Base-by-base conservation (phyloP, 1,284 basidiomycete genomes). In the Stereum hirsutum region DNA sequence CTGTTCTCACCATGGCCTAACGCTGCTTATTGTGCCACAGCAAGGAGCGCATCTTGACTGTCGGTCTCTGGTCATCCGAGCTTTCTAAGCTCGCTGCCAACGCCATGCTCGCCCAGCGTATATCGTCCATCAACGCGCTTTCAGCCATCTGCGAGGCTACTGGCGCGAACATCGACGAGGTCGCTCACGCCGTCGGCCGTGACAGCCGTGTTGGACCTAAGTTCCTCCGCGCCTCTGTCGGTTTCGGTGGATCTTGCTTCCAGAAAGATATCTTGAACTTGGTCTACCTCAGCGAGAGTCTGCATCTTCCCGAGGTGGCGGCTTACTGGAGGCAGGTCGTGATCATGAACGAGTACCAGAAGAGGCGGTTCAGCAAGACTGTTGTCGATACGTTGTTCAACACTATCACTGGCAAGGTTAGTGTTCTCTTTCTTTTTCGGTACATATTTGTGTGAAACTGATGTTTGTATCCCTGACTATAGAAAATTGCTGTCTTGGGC, bases 71-170 rank as follows among this genome's bases (percentile, higher is more conserved):
- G 96, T 96, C 91, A 5, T 97, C 94, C 3, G 95, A 99, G 66
- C 81, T 99, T 33, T 89, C 91, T 56, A 99, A 99, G 74, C 83
- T 99, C 52, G 95, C 96, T 6, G 96, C 96, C 49, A 99, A 99
- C 64, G 95, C 95, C 39, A 91, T 99, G 84, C 84, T 99, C 46
- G 96, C 95, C 7, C 90, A 94, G 64, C 89, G 96, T 51, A 99
- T 99, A 64, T 98, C 95, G 7, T 96, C 92, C 44, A 77, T 99
- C 72, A 99, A 99, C 62, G 92, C 95, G 11, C 84, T 99, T 33
- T 95, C 93, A 20, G 96, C 96, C 42, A 97, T 99, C 61, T 99
- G 96, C 64, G 96, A 99, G 67, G 93, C 92, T n/a, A 99, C 96
- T 5, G 96, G 95, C 41, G 96, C 96, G 46, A 95, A 95, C 72